Percentiles rank a stretch among this genome's conserved stretches.
Evolutionary conservation across 163 green algal genomes (phyloP).

Genomic region (Coccomyxa subellipsoidea): DNA sequence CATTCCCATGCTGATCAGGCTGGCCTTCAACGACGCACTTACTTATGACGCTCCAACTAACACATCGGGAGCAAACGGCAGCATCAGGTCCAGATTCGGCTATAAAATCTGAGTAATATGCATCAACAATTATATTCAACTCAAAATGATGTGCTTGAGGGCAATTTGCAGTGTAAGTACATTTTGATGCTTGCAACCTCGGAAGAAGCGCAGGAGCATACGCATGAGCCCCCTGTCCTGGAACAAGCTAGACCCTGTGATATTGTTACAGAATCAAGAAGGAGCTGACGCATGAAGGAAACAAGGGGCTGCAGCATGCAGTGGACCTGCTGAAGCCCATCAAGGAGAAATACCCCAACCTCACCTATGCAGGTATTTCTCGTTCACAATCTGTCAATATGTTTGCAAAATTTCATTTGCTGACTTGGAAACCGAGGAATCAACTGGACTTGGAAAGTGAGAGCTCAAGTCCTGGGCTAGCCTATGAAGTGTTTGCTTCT

Average conservation of each 20-base stretch:
- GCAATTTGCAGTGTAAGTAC: too few species aligned
- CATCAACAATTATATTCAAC: too few species aligned
- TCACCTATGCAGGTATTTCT: conserved; percentile 64
- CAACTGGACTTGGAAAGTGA: too few species aligned
- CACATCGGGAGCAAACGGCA: conserved; percentile 74
- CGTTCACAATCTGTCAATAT: neutral
- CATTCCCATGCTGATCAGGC: conserved; percentile 61
- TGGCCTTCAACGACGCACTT: conserved; percentile 83
- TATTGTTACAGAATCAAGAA: conserved; percentile 46
- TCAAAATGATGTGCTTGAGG: too few species aligned
- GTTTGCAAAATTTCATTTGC: neutral
- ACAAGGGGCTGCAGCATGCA: conserved; percentile 14
- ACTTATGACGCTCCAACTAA: conserved; percentile 50
- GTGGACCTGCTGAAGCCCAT: conserved; percentile 16
- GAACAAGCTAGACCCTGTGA: too few species aligned
- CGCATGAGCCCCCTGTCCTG: too few species aligned
- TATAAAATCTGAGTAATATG: too few species aligned
- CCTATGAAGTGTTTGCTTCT: too few species aligned
- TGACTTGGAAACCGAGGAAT: neutral
- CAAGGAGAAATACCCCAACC: conserved; percentile 52
- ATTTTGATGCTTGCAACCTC: too few species aligned
- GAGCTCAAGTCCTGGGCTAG: too few species aligned
- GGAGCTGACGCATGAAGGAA: conserved; percentile 32
- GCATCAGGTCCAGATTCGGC: conserved; percentile 71
- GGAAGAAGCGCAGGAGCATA: too few species aligned